Evolutionary conservation across 2,329 filamentous ascomycete species (phyloP).

Genomic region (Exophiala bonariae): DNA sequence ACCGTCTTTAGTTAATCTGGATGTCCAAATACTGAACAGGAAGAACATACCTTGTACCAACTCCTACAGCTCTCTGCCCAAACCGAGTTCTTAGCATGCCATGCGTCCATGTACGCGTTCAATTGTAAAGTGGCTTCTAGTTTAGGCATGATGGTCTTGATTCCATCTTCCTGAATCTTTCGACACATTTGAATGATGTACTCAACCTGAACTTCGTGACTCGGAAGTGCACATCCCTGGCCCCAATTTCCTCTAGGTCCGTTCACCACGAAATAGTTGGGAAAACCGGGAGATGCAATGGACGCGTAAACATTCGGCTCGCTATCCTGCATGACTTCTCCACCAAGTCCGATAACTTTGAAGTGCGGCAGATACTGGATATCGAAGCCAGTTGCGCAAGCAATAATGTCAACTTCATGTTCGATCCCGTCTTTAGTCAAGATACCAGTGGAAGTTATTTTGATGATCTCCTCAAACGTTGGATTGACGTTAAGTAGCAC

Average conservation of each 20-base stretch:
- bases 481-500: conserved; percentile 25
- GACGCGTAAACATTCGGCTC: conserved; percentile 47
- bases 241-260: conserved; percentile 31
- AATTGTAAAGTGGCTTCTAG: conserved; percentile 20
- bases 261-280: conserved; percentile 34
- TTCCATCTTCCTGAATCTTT: conserved; percentile 35
- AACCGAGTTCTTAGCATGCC: conserved; percentile 32
- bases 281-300: conserved; percentile 46
- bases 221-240: conserved; percentile 30
- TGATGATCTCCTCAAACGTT: conserved; percentile 21
- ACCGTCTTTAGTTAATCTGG: not conserved
- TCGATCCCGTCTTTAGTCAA: conserved; percentile 24
- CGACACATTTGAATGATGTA: conserved; percentile 32
- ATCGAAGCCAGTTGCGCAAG: conserved; percentile 40
- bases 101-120: conserved; percentile 27
- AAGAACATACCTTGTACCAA: conserved; percentile 30
- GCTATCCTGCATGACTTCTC: conserved; percentile 39
- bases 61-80: conserved; percentile 30
- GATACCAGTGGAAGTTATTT: conserved; percentile 26
- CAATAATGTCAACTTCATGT: conserved; percentile 22
- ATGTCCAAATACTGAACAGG: conserved; percentile 1
- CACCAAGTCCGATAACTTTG: conserved; percentile 36
- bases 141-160: conserved; percentile 27
- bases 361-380: conserved; percentile 43
- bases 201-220: conserved; percentile 27